Base-by-base conservation (phyloP, 2,329 filamentous ascomycete genomes). In the Colletotrichum sp. region DNA sequence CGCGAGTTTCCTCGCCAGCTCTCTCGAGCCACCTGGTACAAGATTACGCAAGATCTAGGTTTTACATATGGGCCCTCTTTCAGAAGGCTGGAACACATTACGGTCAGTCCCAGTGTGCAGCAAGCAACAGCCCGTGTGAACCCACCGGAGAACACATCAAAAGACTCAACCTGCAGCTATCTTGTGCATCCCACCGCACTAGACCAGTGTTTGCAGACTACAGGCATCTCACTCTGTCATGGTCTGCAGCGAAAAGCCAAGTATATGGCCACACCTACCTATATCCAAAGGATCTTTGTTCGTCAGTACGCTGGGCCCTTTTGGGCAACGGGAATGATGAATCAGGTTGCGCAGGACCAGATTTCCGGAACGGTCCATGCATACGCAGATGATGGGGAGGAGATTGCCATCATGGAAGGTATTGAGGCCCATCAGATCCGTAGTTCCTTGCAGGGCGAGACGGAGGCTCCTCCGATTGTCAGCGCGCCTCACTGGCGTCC, bases 111-210 rank as follows among this genome's bases (percentile, higher is more conserved):
- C 28, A 73, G 69, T 0, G 67, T 78, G 65, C 76, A 79, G 8
- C 7, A 77, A 4, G 79, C 80, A 3, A 77, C 79, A 9, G 81
- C 79, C 3, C 71, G 58, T 4, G 28, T 77, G 15, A 28, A 43
- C 32, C 66, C 66, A 4, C 28, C 21, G 10, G 66, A 69, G 6
- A 38, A 52, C 15, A 62, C 58, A 8, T 62, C 30, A 21, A 21
- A 28, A 21, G 0, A 88, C 84, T 70, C 83, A 21, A 64, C 62
- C 24, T 43, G 8, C 12, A 21, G 43, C n/a, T 71, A 86, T 61
- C 79, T 82, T n/a, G 77, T 87, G 21, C 86, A 88, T 68, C 86
- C 86, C 0, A 80, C 80, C 4, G 83, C 82, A 66, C 80, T 87
- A 28, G 85, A 87, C 70, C 76, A 79, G n/a, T 80, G 78, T 55